These are phyloP conservation scores for Diaporthe helianthi DNA, from an alignment of 2,329 filamentous ascomycete species.

Conservation along the genomic window DNA sequence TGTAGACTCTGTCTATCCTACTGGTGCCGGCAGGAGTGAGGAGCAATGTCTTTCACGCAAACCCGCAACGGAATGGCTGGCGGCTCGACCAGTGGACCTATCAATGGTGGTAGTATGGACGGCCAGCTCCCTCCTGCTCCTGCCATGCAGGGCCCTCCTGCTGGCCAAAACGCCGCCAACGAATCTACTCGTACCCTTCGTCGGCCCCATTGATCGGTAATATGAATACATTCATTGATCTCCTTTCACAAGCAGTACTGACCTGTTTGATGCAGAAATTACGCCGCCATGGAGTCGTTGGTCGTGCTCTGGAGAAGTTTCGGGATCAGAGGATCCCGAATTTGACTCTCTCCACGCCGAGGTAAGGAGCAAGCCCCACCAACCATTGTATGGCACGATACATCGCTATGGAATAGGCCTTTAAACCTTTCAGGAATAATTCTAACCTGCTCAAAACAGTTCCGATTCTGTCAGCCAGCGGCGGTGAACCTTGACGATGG, in stretches of 20 bases:
- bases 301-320: not conserved
- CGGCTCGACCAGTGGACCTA: not conserved
- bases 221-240: not conserved
- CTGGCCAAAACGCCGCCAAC: slow-evolving; percentile 24
- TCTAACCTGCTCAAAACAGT: not conserved
- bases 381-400: not conserved
- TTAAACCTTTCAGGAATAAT: not conserved
- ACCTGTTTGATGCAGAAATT: fast-evolving
- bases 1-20: too few species aligned
- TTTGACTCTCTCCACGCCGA: not conserved
- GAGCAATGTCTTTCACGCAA: not conserved
- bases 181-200: slow-evolving; percentile 32
- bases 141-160: slow-evolving; percentile 10
- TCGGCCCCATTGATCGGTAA: too few species aligned
- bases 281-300: not conserved
- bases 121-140: slow-evolving; percentile 3
- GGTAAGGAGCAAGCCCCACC: not conserved
- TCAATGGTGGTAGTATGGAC: slow-evolving; percentile 15
- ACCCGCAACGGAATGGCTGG: not conserved
- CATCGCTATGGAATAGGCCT: too few species aligned
- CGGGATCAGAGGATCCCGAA: not conserved
- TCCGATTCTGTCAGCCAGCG: not conserved
- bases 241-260: not conserved
- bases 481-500: too few species aligned
- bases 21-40: too few species aligned